phyloP scores from a whole-genome alignment of 179 eudicot genomes.

The Corrigiola litoralis region DNA sequence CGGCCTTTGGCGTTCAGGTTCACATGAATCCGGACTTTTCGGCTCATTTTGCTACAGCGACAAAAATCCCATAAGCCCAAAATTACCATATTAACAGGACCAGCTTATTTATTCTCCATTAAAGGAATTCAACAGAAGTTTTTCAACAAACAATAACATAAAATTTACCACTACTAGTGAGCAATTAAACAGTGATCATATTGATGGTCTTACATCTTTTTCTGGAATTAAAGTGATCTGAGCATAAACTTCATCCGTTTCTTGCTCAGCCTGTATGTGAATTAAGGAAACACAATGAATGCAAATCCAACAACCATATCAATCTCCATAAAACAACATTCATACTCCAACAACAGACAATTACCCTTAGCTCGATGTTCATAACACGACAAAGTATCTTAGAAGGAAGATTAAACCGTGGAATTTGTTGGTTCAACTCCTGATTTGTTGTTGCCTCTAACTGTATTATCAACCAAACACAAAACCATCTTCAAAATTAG shows the following conservation, averaged over 20 bases:
- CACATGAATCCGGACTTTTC: slow-evolving; percentile 45
- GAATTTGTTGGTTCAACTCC: slow-evolving; percentile 49
- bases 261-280: slow-evolving; percentile 63
- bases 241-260: slow-evolving; percentile 85
- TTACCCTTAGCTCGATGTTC: slow-evolving; percentile 49
- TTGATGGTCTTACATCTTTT: slow-evolving; percentile 48
- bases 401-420: slow-evolving; percentile 50
- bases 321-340: background rate
- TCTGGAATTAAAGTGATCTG: slow-evolving; percentile 67
- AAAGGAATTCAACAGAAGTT: background rate
- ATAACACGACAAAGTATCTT: slow-evolving; percentile 69
- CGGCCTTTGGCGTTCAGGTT: slow-evolving; percentile 41
- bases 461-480: slow-evolving; percentile 31
- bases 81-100: background rate
- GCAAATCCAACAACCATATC: background rate
- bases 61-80: slow-evolving; percentile 17
- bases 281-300: slow-evolving; percentile 8
- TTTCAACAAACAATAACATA: background rate
- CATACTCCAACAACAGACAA: background rate
- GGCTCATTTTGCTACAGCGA: slow-evolving; percentile 53
- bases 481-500: slow-evolving; percentile 10
- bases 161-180: background rate
- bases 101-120: background rate
- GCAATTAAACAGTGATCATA: background rate
- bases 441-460: slow-evolving; percentile 70